A percentile compares a stretch with the other conserved stretches of the same genome.
Conservation (phyloP, 2,329 filamentous ascomycete genomes). For the Ceratocystis harringtonii region DNA sequence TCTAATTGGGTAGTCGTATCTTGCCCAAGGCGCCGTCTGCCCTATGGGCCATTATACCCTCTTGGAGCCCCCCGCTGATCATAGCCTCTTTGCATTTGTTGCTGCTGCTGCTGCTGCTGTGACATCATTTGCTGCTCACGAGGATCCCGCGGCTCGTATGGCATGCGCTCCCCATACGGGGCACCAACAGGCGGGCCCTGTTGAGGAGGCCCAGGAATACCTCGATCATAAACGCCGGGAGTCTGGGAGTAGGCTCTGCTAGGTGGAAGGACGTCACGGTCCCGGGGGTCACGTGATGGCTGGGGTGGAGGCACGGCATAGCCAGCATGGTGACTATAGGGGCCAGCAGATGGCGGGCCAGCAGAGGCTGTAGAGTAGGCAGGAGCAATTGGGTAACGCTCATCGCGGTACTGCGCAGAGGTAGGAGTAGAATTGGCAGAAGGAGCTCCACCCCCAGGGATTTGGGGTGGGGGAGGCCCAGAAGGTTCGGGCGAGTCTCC, state of each 20-base stretch:
- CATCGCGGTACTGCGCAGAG: slow-evolving; percentile 10
- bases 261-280: slow-evolving; percentile 17
- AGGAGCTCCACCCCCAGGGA: not conserved
- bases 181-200: slow-evolving; percentile 26
- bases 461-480: not conserved
- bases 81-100: slow-evolving; percentile 25
- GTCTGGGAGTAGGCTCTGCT: slow-evolving; percentile 19
- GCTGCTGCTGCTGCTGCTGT: slow-evolving; percentile 19
- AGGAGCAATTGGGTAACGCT: slow-evolving; percentile 6
- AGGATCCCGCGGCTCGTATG: slow-evolving; percentile 24
- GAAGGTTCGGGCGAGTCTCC: slow-evolving; percentile 4
- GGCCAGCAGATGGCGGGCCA: not conserved
- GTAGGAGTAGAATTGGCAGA: not conserved
- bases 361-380: slow-evolving; percentile 5
- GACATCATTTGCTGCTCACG: slow-evolving; percentile 21
- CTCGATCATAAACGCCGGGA: slow-evolving; percentile 23
- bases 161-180: slow-evolving; percentile 27
- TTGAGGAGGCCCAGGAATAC: slow-evolving; percentile 20
- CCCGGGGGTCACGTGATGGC: slow-evolving; percentile 10
- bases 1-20: no score
- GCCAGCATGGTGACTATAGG: slow-evolving; percentile 6
- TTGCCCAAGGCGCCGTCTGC: not conserved
- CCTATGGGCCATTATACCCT: slow-evolving; percentile 9
- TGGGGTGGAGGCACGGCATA: slow-evolving; percentile 3
- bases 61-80: slow-evolving; percentile 26